These are phyloP conservation scores for Fistulifera pelliculosa DNA, from an alignment of 108 stramenopile genomes.

Conservation along the genomic window DNA sequence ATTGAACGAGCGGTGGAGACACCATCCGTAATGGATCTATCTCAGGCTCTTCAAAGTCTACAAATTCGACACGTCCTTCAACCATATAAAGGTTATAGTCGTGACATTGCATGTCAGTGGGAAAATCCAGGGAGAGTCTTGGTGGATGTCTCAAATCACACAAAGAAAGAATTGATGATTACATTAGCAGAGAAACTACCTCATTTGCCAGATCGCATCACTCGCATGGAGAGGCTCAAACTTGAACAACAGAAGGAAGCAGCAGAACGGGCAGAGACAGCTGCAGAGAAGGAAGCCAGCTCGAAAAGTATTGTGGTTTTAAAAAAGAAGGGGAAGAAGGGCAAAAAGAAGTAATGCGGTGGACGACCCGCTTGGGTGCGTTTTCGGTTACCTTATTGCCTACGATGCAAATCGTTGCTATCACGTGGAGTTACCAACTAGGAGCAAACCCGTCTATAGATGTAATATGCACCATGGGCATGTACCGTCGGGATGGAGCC, in stretches of 20 bases:
- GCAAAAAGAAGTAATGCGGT: constrained; percentile 25
- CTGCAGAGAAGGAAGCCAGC: constrained; percentile 4
- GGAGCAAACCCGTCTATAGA: too few species aligned
- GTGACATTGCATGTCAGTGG: constrained; percentile 60
- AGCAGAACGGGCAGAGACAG: constrained; percentile 7
- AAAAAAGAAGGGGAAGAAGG: constrained; percentile 27
- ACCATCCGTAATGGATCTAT: constrained; percentile 64
- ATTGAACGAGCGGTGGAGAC: constrained; percentile 43
- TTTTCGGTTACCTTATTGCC: too few species aligned
- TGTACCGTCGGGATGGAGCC: too few species aligned
- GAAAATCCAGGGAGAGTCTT: constrained; percentile 71
- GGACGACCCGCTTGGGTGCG: background rate
- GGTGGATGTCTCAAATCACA: constrained; percentile 18
- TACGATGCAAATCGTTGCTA: too few species aligned
- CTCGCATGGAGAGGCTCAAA: constrained; percentile 24
- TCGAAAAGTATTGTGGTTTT: constrained; percentile 9
- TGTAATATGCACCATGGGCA: too few species aligned
- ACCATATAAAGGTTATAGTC: constrained; percentile 78
- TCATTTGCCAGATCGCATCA: constrained; percentile 36
- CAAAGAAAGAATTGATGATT: constrained; percentile 36
- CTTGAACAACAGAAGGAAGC: constrained; percentile 11
- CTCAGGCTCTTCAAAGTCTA: constrained; percentile 54
- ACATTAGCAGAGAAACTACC: constrained; percentile 44
- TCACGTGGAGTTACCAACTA: too few species aligned
- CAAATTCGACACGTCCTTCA: constrained; percentile 74